Evolutionary conservation across 1,284 basidiomycete genomes (phyloP).

Genomic region (Heterobasidion annosum): DNA sequence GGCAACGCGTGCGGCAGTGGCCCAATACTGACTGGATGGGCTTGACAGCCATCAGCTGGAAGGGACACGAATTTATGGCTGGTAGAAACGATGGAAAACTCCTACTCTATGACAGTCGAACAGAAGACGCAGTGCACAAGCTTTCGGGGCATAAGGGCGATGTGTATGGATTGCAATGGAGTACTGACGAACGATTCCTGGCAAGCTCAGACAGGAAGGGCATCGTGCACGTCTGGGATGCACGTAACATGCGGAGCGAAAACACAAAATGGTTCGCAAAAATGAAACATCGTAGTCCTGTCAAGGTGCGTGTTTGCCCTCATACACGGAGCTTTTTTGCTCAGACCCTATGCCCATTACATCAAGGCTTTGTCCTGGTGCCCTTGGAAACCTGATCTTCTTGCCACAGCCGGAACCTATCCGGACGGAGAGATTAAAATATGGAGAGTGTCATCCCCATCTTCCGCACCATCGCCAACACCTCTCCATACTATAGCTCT

Average conservation of each 20-base stretch:
- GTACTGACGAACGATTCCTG: constrained; percentile 30
- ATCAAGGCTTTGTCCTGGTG: constrained; percentile 62
- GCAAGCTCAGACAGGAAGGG: constrained; percentile 34
- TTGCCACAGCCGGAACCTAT: constrained; percentile 63
- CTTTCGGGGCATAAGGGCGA: constrained; percentile 28
- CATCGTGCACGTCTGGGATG: constrained; percentile 36
- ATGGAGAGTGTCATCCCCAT: constrained; percentile 26
- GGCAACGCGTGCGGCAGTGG: constrained; percentile 24
- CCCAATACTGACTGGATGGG: constrained; percentile 21
- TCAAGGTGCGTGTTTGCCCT: constrained; percentile 37
- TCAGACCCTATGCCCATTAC: no score
- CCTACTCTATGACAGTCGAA: constrained; percentile 28
- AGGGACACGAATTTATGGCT: constrained; percentile 27
- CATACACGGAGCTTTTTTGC: background rate
- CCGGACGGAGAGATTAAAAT: constrained; percentile 60
- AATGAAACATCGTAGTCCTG: constrained; percentile 44
- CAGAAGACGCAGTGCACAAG: constrained; percentile 17
- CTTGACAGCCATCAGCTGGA: constrained; percentile 36
- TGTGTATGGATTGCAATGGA: constrained; percentile 37
- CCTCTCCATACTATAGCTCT: constrained; percentile 42
- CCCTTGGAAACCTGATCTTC: constrained; percentile 61
- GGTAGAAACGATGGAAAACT: constrained; percentile 30
- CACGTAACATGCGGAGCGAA: constrained; percentile 18
- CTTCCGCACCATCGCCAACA: constrained; percentile 32
- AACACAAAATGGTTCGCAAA: constrained; percentile 22